phyloP scores from a whole-genome alignment of 2,329 filamentous ascomycete species.

The Colletotrichum musae region DNA sequence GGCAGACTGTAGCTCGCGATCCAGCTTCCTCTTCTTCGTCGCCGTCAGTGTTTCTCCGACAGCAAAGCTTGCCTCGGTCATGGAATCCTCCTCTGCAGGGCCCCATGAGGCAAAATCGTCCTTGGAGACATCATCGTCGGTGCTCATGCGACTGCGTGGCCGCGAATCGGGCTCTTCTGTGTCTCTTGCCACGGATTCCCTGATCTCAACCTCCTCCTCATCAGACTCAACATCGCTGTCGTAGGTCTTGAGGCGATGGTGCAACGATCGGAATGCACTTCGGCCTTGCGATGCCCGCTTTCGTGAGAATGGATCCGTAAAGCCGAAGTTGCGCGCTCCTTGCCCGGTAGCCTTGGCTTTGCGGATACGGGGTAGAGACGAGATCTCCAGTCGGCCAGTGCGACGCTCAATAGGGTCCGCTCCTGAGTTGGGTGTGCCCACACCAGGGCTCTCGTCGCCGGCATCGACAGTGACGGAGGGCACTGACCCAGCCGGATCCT shows the following conservation, averaged over 20 bases:
- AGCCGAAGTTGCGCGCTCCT: slow-evolving; percentile 70
- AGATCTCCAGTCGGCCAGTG: slow-evolving; percentile 71
- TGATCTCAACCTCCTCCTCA: slow-evolving; percentile 81
- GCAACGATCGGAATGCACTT: slow-evolving; percentile 82
- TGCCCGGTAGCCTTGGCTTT: slow-evolving; percentile 73
- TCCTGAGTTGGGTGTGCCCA: slow-evolving; percentile 76
- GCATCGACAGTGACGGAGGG: slow-evolving; percentile 70
- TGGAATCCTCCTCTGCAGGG: slow-evolving; percentile 72
- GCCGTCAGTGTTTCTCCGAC: slow-evolving; percentile 69
- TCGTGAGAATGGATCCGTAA: slow-evolving; percentile 77
- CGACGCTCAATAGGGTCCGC: slow-evolving; percentile 74
- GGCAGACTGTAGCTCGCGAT: slow-evolving; percentile 76
- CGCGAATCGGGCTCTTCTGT: slow-evolving; percentile 90
- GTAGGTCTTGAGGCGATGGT: slow-evolving; percentile 82
- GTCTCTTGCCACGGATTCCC: slow-evolving; percentile 75
- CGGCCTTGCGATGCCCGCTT: slow-evolving; percentile 70
- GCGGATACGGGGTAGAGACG: slow-evolving; percentile 80
- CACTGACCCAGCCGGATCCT: slow-evolving; percentile 48
- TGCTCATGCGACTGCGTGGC: slow-evolving; percentile 81
- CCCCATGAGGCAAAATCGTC: slow-evolving; percentile 65
- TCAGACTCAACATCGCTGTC: slow-evolving; percentile 90
- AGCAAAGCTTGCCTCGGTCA: slow-evolving; percentile 81
- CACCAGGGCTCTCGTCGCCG: slow-evolving; percentile 72
- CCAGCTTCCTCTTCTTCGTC: slow-evolving; percentile 80
- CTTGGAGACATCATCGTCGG: slow-evolving; percentile 62